Evolutionary conservation across 768 basidiomycete species (phyloP), one percentile per base, ranked within the genome.

Genomic region (Kwoniella sp.): DNA sequence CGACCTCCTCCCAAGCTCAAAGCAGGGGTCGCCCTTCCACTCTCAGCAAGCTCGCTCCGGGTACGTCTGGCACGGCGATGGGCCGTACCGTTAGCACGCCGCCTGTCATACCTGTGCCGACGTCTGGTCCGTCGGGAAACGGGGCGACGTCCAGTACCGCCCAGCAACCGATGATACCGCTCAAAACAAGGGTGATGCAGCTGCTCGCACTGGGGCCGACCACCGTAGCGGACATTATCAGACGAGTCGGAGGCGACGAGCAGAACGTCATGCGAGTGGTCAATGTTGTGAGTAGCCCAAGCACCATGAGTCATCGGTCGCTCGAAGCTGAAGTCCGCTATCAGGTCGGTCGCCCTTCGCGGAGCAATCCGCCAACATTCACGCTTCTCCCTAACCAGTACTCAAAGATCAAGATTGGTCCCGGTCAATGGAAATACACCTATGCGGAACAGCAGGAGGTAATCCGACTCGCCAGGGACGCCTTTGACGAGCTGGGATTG

Each of bases 171-270:
- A 57, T 60, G 40, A 58, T 69, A 28, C 67, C 67, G 12, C 61
- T 70, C 38, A 70, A 70, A 50, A 70, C 68, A 15, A 41, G 68
- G 28, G 68, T 70, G 5, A 57, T 70, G 50, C 68, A 70, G 45
- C 41, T 57, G n/a, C 49, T 70, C 1, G 65, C 65, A 4, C 47
- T 70, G 10, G 68, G 68, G 5, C 60, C 64, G 7, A 60, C 56
- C 28, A 49, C 39, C 8, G 56, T 58, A 8, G 36, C 38, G 5
- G 63, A 70, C 3, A 52, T 70, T 3, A 51, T 67, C 5, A 39
- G 37, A 19, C 45, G 50, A 34, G 63, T 70, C 4, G 68, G 63
- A 9, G 65, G 60, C 14, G 57, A 47, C 7, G 62, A 67, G 40
- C 42, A 50, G 27, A 65, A 70, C 33, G 65, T 70, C 6, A 62